phyloP scores from a whole-genome alignment of 2,329 filamentous ascomycete species.

The Penicillium sp. region DNA sequence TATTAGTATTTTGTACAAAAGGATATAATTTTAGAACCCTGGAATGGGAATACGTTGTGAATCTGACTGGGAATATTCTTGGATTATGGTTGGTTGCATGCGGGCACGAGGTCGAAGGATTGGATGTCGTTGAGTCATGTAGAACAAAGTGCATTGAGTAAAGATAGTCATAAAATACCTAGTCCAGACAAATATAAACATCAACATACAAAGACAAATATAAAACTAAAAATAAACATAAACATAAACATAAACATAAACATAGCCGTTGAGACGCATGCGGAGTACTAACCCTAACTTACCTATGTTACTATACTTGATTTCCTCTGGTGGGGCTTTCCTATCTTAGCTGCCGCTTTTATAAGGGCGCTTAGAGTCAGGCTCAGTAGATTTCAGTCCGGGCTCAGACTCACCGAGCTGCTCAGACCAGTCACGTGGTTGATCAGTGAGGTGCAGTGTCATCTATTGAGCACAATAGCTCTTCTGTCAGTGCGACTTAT shows the following conservation, averaged over 20 bases:
- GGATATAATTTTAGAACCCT: neutral
- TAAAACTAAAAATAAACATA: neutral
- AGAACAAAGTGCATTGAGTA: neutral
- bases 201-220: neutral
- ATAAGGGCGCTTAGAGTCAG: too few relatives aligned
- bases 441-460: too few relatives aligned
- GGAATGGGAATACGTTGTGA: neutral
- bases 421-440: too few relatives aligned
- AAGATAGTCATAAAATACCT: neutral
- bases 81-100: neutral
- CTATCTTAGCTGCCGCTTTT: too few relatives aligned
- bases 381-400: too few relatives aligned
- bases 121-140: conserved; percentile 5
- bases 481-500: too few relatives aligned
- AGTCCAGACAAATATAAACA: neutral
- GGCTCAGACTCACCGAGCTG: too few relatives aligned
- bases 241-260: neutral
- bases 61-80: neutral
- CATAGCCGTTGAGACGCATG: neutral
- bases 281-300: neutral
- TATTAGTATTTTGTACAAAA: neutral
- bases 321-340: too few relatives aligned
- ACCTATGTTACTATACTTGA: too few relatives aligned
- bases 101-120: conserved; percentile 16
- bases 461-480: too few relatives aligned